phyloP scores from a whole-genome alignment of 2,329 filamentous ascomycete species.

The Myriosclerotinia duriaeana region DNA sequence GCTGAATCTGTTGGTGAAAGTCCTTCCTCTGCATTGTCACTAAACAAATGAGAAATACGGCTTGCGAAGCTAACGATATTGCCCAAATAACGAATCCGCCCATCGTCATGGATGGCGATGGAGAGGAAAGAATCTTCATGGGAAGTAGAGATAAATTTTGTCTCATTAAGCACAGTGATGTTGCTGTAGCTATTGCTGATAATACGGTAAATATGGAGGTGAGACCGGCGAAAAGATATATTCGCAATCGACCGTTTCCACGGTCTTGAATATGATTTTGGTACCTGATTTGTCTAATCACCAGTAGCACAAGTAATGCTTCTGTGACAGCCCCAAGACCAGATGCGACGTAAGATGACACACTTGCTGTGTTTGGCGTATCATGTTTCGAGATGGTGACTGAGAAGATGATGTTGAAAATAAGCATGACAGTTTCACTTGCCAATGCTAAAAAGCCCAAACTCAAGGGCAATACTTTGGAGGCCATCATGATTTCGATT shows the following conservation, averaged over 20 bases:
- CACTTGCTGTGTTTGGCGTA: conserved; percentile 24
- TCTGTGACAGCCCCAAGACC: conserved; percentile 31
- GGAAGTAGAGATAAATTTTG: conserved; percentile 30
- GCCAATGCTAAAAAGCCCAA: conserved; percentile 37
- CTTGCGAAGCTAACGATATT: conserved; percentile 34
- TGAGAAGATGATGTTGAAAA: conserved; percentile 39
- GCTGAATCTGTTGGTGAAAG: conserved; percentile 36
- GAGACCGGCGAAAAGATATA: conserved; percentile 37
- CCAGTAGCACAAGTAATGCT: conserved; percentile 32
- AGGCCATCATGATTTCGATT: conserved; percentile 31
- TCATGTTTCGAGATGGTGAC: conserved; percentile 30
- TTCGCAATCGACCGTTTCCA: conserved; percentile 33
- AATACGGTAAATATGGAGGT: conserved; percentile 33
- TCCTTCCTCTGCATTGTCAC: conserved; percentile 35
- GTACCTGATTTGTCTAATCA: conserved; percentile 37
- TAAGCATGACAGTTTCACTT: conserved; percentile 36
- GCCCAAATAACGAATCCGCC: conserved; percentile 39
- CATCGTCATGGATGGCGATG: conserved; percentile 30
- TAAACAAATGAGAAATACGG: conserved; percentile 37
- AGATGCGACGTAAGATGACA: conserved; percentile 36
- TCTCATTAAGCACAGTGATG: conserved; percentile 35
- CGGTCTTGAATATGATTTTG: conserved; percentile 35
- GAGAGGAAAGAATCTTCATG: conserved; percentile 27
- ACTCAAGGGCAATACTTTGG: conserved; percentile 31
- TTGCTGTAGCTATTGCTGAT: conserved; percentile 34